Evolutionary conservation across 441 rosid species (phyloP).

Genomic region (Cnidoscolus chayamansa): DNA sequence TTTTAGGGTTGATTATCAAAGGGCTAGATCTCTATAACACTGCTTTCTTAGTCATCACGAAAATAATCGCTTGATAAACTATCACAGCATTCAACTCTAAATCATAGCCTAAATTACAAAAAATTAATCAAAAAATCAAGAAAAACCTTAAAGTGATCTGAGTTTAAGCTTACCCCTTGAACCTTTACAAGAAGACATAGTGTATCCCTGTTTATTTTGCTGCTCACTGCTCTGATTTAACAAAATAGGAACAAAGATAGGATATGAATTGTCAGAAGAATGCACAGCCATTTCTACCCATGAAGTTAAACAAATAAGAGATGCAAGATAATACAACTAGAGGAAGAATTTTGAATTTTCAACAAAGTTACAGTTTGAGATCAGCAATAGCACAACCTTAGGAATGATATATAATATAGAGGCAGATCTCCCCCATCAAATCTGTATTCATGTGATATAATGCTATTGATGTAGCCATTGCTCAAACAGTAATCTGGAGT

Average conservation of each 20-base stretch:
- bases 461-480: conserved; percentile 64
- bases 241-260: conserved; percentile 16
- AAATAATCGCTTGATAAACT: background rate
- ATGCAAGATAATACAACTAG: background rate
- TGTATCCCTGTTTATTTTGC: conserved; percentile 57
- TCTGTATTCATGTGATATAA: conserved; percentile 47
- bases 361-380: conserved; percentile 18
- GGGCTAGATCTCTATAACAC: background rate
- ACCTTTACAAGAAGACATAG: conserved; percentile 73
- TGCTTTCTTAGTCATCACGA: background rate
- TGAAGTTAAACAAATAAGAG: conserved; percentile 13
- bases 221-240: conserved; percentile 65
- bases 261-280: conserved; percentile 13
- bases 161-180: conserved; percentile 47
- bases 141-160: background rate
- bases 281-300: background rate
- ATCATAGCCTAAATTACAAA: background rate
- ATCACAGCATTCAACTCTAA: conserved; percentile 6
- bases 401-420: conserved; percentile 57
- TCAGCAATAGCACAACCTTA: conserved; percentile 42
- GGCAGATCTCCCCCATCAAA: conserved; percentile 61
- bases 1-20: background rate
- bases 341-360: background rate
- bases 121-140: background rate
- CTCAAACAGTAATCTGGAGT: conserved; percentile 68